Evolutionary conservation across 129 eudicot genomes (phyloP), one percentile per base, ranked within the genome.

Genomic region (Pittosporum tobira): DNA sequence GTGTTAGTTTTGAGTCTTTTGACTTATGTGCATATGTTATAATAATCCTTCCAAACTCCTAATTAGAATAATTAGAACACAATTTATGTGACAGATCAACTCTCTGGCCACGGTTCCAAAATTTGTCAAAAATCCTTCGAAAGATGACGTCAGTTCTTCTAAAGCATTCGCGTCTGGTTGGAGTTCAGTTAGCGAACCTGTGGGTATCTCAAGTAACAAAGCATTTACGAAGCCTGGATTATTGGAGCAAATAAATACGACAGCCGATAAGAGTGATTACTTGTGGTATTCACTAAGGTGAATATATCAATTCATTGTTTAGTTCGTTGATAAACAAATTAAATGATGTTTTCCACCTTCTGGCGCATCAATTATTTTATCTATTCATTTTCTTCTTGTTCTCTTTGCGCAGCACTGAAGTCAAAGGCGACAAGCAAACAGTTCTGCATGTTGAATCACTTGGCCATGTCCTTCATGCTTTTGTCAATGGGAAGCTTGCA

Each of bases 241-340:
- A 38, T 28, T 75, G 58, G 99, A 91, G 70, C 99, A 91, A 61
- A 81, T 91, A 64, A 91, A 84, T 70, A 87, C 99, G 0, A 91
- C 99, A 47, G 88, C 94, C 38, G 99, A 91, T 81, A 74, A 70
- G 48, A 91, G 96, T 48, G 99, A 91, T 53, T 87, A 87, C 60
- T 57, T 87, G 70, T 91, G 99, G 99, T 91, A 91, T 75, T 87
- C 96, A 12, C 9, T 72, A 59, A 87, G 98, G 98, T 91, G n/a
- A n/a, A 88, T 16, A 36, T 40, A 59, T 4, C 16, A 11, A 30
- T 45, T 56, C 20, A 47, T 40, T 28, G 11, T 24, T 31, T 16
- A 2, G 29, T 44, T 21, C 1, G 26, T 27, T 25, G 12, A 26
- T n/a, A 11, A 16, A 34, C 3, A n/a, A n/a, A n/a, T n/a, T n/a